Conservation (phyloP, 305 asterid genomes). For the Coffea humblotiana region DNA sequence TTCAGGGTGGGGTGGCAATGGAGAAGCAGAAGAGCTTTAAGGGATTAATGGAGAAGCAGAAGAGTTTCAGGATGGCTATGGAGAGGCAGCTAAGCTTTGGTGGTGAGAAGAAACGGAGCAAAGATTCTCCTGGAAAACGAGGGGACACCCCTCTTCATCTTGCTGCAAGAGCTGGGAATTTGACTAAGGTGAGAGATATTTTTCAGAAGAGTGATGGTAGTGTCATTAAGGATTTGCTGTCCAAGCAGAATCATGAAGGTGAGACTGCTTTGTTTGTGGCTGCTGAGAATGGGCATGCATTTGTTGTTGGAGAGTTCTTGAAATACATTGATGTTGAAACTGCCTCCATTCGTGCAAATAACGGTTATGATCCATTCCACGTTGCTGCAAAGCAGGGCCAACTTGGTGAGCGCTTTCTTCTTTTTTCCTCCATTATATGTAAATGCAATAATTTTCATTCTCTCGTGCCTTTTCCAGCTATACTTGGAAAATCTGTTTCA, state of each 20-base stretch:
- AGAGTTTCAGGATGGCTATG: conserved; percentile 87
- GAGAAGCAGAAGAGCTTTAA: conserved; percentile 88
- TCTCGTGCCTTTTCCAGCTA: not conserved
- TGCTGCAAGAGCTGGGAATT: conserved; percentile 85
- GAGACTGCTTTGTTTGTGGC: conserved; percentile 87
- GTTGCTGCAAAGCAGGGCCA: conserved; percentile 93
- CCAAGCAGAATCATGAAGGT: conserved; percentile 89
- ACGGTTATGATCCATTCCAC: conserved; percentile 89
- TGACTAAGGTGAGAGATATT: conserved; percentile 69
- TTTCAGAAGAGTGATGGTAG: conserved; percentile 53
- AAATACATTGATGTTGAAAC: conserved; percentile 70
- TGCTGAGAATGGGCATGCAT: conserved; percentile 76
- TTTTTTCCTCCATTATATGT: not conserved
- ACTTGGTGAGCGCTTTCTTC: conserved; percentile 48
- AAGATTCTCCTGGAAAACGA: conserved; percentile 88
- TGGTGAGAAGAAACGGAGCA: conserved; percentile 68
- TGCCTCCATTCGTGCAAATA: conserved; percentile 71
- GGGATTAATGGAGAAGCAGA: conserved; percentile 95
- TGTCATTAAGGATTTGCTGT: conserved; percentile 55
- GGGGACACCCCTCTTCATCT: conserved; percentile 92
- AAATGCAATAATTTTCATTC: not conserved
- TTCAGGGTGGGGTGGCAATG: conserved; percentile 45
- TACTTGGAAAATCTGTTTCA: not conserved
- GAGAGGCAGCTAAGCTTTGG: conserved; percentile 90
- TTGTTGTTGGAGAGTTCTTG: conserved; percentile 76